Evolutionary conservation across 176 grass and related monocot species (phyloP).

Genomic region (Cenchrus purpureus): DNA sequence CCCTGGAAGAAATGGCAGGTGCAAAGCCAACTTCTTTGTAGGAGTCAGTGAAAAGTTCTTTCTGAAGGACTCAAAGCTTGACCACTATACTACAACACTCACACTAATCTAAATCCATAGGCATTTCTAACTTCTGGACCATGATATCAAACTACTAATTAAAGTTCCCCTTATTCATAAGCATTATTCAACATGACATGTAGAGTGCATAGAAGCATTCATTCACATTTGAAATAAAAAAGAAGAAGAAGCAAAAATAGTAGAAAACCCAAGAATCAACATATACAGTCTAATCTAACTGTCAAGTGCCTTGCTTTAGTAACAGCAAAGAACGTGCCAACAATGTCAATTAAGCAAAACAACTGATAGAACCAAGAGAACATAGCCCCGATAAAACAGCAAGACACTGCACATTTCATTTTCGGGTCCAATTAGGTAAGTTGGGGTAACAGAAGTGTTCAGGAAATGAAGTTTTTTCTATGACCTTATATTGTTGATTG

Average conservation of each 20-base stretch:
- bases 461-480: neutral
- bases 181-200: neutral
- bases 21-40: constrained; percentile 23
- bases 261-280: neutral
- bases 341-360: constrained; percentile 2
- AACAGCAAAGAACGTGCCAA: neutral
- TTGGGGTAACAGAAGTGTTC: neutral
- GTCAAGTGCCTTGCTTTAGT: neutral
- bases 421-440: neutral
- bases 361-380: neutral
- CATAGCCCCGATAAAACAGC: neutral
- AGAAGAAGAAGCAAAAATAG: neutral
- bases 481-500: neutral
- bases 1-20: neutral
- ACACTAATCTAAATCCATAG: neutral
- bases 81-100: neutral
- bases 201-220: neutral
- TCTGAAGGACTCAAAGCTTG: neutral
- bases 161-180: neutral
- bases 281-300: neutral
- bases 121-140: neutral
- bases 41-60: neutral
- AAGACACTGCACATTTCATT: neutral
- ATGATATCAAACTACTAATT: constrained; percentile 7
- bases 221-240: constrained; percentile 6